Evolutionary conservation across 208 protist species (phyloP), one percentile per base, ranked within the genome.

Genomic region (Acanthamoeba triangularis): DNA sequence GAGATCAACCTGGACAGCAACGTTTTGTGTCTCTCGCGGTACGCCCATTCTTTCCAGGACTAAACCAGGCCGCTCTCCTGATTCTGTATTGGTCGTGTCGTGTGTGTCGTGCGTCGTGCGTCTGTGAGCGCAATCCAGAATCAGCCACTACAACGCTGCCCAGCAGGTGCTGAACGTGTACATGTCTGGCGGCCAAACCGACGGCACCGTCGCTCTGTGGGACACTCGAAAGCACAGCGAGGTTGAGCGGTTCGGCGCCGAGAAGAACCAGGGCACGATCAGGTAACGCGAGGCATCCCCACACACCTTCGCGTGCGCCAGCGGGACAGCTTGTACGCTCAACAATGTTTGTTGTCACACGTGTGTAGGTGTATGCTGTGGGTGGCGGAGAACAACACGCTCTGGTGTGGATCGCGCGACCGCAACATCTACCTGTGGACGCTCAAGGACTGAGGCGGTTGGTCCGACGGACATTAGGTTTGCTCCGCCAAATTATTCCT

Each of bases 361-460:
- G n/a, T 47, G 7, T 44, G 5, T 13, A 88, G 80, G 80, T 88
- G 80, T n/a, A 88, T 88, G 80, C n/a, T 88, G 44, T 88, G 80
- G 80, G 80, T 88, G 80, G 49, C 80, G 20, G 80, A 88, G 49
- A 88, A 88, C 49, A 88, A 88, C 80, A 88, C 80, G 25, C 80
- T 88, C 8, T 88, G 80, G 80, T 88, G 80, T 37, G 80, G 80
- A 20, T 88, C 80, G 52, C 80, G 80, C 80, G 80, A 88, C 28
- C 80, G 80, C 28, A 88, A 88, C 49, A 63, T 88, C 80, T 88
- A 88, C 80, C 52, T 88, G 52, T 88, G 80, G 80, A 88, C 80
- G 14, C 49, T 88, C 30, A 88, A 88, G 80, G 80, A 88, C 33
- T 88, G 49, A 88, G n/a, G n/a, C n/a, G n/a, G 37, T 41, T 41